Evolutionary conservation across 768 basidiomycete species (phyloP), one percentile per base, ranked within the genome.

Genomic region (Pulveroboletus sp.): DNA sequence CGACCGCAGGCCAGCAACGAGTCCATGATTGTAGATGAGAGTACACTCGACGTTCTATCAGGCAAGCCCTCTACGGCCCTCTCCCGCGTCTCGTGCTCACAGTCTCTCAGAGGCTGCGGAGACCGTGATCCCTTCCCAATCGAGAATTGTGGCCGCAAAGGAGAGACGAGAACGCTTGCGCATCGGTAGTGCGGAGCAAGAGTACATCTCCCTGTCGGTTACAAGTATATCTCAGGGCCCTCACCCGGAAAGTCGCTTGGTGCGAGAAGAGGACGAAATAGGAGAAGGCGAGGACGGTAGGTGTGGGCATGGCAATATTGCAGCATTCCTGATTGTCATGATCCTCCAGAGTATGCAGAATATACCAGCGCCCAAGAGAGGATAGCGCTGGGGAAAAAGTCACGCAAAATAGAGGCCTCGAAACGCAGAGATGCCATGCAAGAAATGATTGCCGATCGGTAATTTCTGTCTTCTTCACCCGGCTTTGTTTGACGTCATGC

Each of bases 271-370:
- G 34, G 91, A 93, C 64, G 89, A 93, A 55, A 63, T 89, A 2
- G 91, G 91, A 11, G 89, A 93, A 62, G 89, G 83, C 3, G 91
- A 93, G 32, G 91, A 93, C 54, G 91, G 91, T 90, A 58, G 35
- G 78, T 64, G 17, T 43, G 41, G 49, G 19, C 44, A 45, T 14
- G n/a, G 2, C 11, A 20, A 23, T 17, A 29, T 26, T 17, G 4
- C 5, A 30, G 30, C 44, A 52, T 52, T 51, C 32, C 11, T 47
- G 17, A 48, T 53, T 53, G 51, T 49, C 34, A 39, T 29, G 38
- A 44, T 36, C 36, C 14, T 34, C 37, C 55, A 93, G 91, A 93
- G 59, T 90, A 78, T 62, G 85, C 91, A 6, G 89, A 92, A 61
- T 93, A 83, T 58, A 93, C 91, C 1, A 89, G 83, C 57, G 90